These are phyloP conservation scores for Bretschneidera sinensis DNA, from an alignment of 345 rosid species.

Conservation along the genomic window DNA sequence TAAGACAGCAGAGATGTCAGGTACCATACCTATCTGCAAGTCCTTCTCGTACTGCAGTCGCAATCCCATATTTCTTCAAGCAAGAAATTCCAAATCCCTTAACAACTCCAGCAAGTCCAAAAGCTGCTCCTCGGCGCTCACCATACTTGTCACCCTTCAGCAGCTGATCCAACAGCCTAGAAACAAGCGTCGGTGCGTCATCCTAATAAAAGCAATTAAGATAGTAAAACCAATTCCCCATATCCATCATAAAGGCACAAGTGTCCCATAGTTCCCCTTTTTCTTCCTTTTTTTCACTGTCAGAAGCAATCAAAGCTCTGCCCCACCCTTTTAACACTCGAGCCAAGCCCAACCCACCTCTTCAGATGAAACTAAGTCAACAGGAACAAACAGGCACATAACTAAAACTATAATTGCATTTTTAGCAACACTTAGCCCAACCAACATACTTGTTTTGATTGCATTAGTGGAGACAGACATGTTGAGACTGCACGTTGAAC, in stretches of 20 bases:
- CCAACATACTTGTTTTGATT: constrained; percentile 67
- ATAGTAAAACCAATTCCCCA: constrained; percentile 3
- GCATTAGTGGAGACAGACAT: constrained; percentile 86
- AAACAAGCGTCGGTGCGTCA: constrained; percentile 68
- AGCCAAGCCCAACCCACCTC: not conserved
- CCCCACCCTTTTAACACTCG: not conserved
- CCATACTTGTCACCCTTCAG: constrained; percentile 95
- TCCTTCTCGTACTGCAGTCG: constrained; percentile 55
- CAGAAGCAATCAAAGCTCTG: not conserved
- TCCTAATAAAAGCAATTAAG: constrained; percentile 39
- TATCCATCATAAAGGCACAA: not conserved
- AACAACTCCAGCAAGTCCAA: constrained; percentile 92
- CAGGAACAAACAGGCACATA: not conserved
- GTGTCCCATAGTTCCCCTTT: not conserved
- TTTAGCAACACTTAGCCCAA: not conserved
- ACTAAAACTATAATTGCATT: not conserved
- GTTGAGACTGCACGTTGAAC: constrained; percentile 93
- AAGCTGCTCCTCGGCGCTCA: constrained; percentile 97
- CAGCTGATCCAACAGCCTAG: constrained; percentile 71
- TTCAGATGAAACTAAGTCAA: not conserved
- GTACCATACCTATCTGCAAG: constrained; percentile 67
- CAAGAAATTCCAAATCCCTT: constrained; percentile 90
- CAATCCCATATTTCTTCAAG: constrained; percentile 76
- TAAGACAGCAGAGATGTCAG: not conserved
- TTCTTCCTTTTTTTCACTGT: not conserved